Conservation (phyloP, 495 filamentous ascomycete species). For the Bryoglossum gracile region DNA sequence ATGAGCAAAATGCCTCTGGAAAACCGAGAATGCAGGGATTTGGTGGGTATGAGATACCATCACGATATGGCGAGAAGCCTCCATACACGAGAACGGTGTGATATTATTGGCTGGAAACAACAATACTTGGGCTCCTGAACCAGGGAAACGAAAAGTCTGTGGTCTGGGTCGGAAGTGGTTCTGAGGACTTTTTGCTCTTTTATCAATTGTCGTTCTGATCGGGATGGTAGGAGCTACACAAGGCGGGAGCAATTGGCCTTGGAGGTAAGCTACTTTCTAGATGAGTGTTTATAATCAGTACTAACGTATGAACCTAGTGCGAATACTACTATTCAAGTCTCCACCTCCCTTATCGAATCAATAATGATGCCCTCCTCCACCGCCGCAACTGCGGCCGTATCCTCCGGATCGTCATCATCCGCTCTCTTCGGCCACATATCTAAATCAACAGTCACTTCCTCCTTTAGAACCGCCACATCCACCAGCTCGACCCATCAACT, state of each 20-base stretch:
- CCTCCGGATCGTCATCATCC: too few species aligned
- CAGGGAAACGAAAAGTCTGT: not conserved
- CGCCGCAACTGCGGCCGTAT: too few species aligned
- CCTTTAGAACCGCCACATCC: too few species aligned
- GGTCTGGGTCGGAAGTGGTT: not conserved
- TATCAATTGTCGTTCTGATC: not conserved
- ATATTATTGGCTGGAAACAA: conserved; percentile 1
- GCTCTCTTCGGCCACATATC: too few species aligned
- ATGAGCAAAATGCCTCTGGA: too few species aligned
- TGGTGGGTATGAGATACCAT: conserved; percentile 5
- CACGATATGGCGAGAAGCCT: conserved; percentile 2
- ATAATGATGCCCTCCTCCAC: not conserved
- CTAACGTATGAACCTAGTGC: too few species aligned
- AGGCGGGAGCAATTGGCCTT: not conserved
- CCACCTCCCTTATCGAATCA: not conserved
- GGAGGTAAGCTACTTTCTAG: not conserved
- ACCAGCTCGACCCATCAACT: too few species aligned
- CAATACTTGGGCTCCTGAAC: not conserved
- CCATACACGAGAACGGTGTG: not conserved
- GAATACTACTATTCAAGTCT: not conserved
- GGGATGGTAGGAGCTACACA: not conserved
- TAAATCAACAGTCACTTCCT: too few species aligned
- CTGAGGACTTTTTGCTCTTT: not conserved
- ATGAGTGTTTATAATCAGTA: too few species aligned
- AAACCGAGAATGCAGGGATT: not conserved